Evolutionary conservation across 495 filamentous ascomycete species (phyloP).

Genomic region (Xylaria palmicola): DNA sequence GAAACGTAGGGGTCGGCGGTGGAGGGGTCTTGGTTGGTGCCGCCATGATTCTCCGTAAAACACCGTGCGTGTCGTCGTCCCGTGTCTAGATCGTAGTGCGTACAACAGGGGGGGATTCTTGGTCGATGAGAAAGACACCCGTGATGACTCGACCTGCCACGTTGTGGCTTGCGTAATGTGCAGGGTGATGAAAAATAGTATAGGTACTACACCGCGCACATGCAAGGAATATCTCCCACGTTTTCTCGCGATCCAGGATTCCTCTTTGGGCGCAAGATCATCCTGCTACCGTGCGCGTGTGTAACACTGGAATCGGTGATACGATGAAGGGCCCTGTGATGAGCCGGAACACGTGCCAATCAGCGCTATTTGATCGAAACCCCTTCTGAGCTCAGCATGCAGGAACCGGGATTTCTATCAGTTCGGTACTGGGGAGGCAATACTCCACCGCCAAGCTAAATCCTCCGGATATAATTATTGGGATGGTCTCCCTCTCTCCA

Average conservation of each 20-base stretch:
- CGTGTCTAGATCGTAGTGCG: not conserved
- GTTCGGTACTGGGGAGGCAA: not conserved
- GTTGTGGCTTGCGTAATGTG: not conserved
- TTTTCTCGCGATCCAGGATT: constrained; percentile 3
- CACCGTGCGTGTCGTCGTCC: not conserved
- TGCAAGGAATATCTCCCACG: constrained; percentile 11
- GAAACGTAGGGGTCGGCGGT: constrained; percentile 26
- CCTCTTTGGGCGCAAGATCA: not conserved
- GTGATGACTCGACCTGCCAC: not conserved
- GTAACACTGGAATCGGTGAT: not conserved
- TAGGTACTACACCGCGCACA: no score
- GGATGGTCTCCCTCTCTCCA: not conserved
- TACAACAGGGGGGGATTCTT: not conserved
- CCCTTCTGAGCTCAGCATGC: not conserved
- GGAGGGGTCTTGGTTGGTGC: constrained; percentile 25
- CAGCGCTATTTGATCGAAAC: not conserved
- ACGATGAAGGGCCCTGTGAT: not conserved
- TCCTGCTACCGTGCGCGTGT: constrained; percentile 1
- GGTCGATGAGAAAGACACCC: not conserved
- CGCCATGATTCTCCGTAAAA: constrained; percentile 1
- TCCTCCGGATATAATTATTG: not conserved
- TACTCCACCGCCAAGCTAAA: not conserved
- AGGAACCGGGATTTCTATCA: constrained; percentile 3
- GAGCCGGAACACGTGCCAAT: not conserved
- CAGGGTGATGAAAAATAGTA: not conserved